Percentiles rank a stretch among this genome's conserved stretches.
phyloP scores from a whole-genome alignment of 1,284 basidiomycete species.

The Apiotrichum akiyoshidainum region DNA sequence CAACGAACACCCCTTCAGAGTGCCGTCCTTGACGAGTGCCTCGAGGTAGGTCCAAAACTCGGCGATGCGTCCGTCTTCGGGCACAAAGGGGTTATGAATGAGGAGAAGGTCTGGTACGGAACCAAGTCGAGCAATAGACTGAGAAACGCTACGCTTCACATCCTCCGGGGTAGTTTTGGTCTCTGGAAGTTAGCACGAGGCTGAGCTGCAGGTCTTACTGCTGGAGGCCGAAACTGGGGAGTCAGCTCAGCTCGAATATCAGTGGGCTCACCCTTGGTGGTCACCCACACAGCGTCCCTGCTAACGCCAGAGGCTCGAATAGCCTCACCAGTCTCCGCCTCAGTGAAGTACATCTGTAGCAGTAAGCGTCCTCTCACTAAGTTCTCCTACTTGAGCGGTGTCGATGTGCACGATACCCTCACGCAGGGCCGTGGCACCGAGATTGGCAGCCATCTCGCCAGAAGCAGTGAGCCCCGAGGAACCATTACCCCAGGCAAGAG shows the following conservation, averaged over 20 bases:
- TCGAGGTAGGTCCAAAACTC: slow-evolving; percentile 40
- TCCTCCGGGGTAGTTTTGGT: slow-evolving; percentile 16
- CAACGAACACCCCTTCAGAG: slow-evolving; percentile 57
- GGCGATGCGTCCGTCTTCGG: slow-evolving; percentile 26
- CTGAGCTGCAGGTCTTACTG: too few species aligned
- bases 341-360: slow-evolving; percentile 33
- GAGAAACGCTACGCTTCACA: slow-evolving; percentile 25
- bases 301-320: slow-evolving; percentile 50
- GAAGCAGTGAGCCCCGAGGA: slow-evolving; percentile 23
- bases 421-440: slow-evolving; percentile 32
- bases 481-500: slow-evolving; percentile 38
- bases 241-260: not conserved
- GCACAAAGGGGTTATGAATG: slow-evolving; percentile 37
- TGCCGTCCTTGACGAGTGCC: slow-evolving; percentile 52
- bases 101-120: slow-evolving; percentile 36
- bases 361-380: too few species aligned
- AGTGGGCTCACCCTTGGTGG: slow-evolving; percentile 53
- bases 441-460: slow-evolving; percentile 20
- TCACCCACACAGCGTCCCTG: slow-evolving; percentile 54
- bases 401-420: slow-evolving; percentile 46
- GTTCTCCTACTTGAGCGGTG: slow-evolving; percentile 35
- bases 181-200: not conserved
- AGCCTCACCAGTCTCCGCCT: slow-evolving; percentile 50
- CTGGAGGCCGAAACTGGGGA: too few species aligned
- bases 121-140: slow-evolving; percentile 27